A percentile compares a stretch with the other conserved stretches of the same genome.
Evolutionary conservation across 2,329 filamentous ascomycete genomes (phyloP).

Genomic region (Colletotrichum echinochloae): DNA sequence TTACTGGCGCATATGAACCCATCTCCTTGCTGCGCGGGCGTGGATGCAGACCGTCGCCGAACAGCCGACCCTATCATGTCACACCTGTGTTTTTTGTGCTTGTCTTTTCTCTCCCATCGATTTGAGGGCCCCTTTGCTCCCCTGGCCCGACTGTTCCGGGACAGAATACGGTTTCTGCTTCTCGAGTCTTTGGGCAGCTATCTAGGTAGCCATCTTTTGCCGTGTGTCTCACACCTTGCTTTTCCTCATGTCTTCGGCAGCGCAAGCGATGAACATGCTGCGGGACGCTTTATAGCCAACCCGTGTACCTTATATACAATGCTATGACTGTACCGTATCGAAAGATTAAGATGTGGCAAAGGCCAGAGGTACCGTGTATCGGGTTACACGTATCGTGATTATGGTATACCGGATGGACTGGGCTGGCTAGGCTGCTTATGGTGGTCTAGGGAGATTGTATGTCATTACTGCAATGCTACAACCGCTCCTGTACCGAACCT

Average conservation of each 20-base stretch:
- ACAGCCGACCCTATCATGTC: neutral
- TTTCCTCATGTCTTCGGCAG: neutral
- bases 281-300: neutral
- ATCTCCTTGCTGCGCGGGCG: neutral
- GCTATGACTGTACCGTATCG: too few relatives aligned
- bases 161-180: neutral
- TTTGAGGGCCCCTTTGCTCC: neutral
- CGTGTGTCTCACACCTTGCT: neutral
- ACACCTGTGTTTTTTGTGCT: neutral
- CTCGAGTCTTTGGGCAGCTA: neutral
- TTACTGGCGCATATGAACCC: constrained; percentile 22
- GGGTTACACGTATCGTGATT: too few relatives aligned
- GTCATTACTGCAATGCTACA: too few relatives aligned
- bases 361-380: too few relatives aligned
- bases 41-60: neutral
- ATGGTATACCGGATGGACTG: too few relatives aligned
- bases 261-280: neutral
- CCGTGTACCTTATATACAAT: neutral
- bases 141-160: neutral
- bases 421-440: too few relatives aligned
- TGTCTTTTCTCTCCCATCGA: neutral
- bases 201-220: neutral
- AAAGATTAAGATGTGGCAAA: too few relatives aligned
- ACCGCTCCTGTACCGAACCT: neutral
- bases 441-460: too few relatives aligned